Conservation (phyloP, 371 early-diverging fungal species). For the Phascolomyces articulosus region DNA sequence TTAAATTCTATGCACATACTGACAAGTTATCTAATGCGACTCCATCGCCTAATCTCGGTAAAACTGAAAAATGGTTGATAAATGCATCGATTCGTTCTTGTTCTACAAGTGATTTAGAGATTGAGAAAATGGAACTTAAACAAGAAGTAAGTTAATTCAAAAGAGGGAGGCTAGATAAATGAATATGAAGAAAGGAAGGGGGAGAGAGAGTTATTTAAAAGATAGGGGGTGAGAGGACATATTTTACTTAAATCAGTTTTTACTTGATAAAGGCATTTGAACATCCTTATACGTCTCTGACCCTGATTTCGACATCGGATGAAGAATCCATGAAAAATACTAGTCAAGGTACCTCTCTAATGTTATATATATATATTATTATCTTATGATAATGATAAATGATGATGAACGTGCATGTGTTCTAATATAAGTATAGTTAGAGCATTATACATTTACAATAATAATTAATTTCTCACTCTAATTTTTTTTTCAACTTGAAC, state of each 20-base stretch:
- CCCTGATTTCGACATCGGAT: slow-evolving; percentile 19
- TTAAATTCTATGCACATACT: slow-evolving; percentile 26
- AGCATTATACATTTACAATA: neutral
- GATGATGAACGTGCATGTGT: neutral
- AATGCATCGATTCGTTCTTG: slow-evolving; percentile 43
- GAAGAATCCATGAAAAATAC: slow-evolving; percentile 13
- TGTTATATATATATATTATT: no score
- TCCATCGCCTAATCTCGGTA: slow-evolving; percentile 30
- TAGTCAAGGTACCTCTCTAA: no score
- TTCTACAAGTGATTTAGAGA: slow-evolving; percentile 52
- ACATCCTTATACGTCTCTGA: slow-evolving; percentile 24
- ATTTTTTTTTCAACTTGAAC: neutral
- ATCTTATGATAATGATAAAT: no score
- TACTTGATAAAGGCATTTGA: slow-evolving; percentile 14
- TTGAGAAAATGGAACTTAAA: slow-evolving; percentile 36
- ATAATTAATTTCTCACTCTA: neutral
- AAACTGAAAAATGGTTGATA: slow-evolving; percentile 43
- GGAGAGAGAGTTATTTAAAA: neutral
- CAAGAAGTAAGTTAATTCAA: slow-evolving; percentile 26
- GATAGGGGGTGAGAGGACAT: neutral
- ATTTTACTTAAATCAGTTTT: neutral
- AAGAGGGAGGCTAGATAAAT: neutral
- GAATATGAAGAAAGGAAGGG: neutral
- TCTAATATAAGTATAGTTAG: neutral
- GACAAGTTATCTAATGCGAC: slow-evolving; percentile 10